These are phyloP conservation scores for Polychytrium aggregatum DNA, from an alignment of 192 early-diverging fungal species.

Conservation along the genomic window DNA sequence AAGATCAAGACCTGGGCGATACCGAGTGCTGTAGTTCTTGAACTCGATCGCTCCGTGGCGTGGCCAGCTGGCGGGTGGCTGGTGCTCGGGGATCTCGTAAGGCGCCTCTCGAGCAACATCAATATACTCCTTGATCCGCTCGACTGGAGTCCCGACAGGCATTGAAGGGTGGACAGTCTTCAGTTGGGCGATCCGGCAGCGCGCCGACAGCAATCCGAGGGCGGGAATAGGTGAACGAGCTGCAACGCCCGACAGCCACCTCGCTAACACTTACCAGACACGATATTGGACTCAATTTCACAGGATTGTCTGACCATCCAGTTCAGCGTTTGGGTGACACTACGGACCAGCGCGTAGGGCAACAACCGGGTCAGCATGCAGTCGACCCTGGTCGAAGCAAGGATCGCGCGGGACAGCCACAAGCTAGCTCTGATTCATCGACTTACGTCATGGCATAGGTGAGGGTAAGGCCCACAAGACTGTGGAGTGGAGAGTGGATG, in stretches of 20 bases:
- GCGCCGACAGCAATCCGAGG: no score
- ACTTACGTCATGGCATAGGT: constrained; percentile 29
- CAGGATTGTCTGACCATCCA: constrained; percentile 81
- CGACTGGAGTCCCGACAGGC: constrained; percentile 54
- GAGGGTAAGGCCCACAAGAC: constrained; percentile 55
- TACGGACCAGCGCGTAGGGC: no score
- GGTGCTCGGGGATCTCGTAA: constrained; percentile 30
- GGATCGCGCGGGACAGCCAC: no score
- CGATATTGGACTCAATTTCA: constrained; percentile 67
- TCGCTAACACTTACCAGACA: constrained; percentile 3
- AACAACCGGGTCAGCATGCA: constrained; percentile 1
- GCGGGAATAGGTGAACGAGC: no score
- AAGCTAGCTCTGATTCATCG: no score
- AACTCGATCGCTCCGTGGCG: constrained; percentile 62
- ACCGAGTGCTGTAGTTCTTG: constrained; percentile 65
- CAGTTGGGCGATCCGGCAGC: no score
- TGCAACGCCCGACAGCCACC: constrained; percentile 6
- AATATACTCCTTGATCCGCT: constrained; percentile 73
- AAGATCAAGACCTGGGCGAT: constrained; percentile 66
- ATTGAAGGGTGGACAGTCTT: no score
- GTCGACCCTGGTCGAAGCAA: no score
- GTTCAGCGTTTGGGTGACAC: constrained; percentile 70
- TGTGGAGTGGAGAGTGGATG: no score
- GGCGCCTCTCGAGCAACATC: constrained; percentile 71
- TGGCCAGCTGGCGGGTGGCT: constrained; percentile 51